phyloP scores from a whole-genome alignment of 805 yeast species.

The Candida broadrunensis region DNA sequence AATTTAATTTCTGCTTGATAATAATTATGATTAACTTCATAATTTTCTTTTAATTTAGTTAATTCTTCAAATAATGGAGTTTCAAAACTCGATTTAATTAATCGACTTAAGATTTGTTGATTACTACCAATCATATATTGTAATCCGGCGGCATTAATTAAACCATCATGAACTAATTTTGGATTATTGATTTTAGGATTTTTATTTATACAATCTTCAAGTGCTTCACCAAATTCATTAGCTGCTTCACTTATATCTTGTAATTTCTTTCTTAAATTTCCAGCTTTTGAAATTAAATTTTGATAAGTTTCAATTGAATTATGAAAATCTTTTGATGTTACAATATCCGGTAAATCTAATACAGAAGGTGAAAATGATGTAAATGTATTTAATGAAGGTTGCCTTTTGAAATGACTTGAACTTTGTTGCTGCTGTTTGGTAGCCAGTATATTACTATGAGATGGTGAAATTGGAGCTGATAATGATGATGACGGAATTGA shows the following conservation, averaged over 20 bases:
- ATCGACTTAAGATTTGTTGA: conserved; percentile 63
- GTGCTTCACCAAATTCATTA: conserved; percentile 65
- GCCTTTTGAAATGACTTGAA: conserved; percentile 7
- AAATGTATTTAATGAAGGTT: conserved; percentile 38
- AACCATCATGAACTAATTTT: conserved; percentile 49
- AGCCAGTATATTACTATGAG: neutral
- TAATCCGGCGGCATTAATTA: conserved; percentile 71
- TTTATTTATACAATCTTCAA: conserved; percentile 44
- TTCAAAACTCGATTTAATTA: conserved; percentile 54
- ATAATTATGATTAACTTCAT: conserved; percentile 45
- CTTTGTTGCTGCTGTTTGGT: conserved; percentile 9
- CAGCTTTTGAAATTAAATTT: conserved; percentile 47
- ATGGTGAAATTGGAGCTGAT: neutral
- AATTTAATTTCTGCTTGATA: conserved; percentile 54
- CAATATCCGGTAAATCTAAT: conserved; percentile 56
- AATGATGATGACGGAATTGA: neutral
- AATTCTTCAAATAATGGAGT: conserved; percentile 48
- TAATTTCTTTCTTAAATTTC: conserved; percentile 46
- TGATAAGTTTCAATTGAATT: conserved; percentile 47
- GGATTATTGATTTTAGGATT: conserved; percentile 25
- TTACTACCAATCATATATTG: conserved; percentile 77
- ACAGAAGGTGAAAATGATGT: conserved; percentile 52
- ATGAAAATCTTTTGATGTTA: conserved; percentile 59
- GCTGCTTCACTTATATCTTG: conserved; percentile 54
- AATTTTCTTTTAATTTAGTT: conserved; percentile 40